Base-by-base conservation (phyloP, 768 basidiomycete genomes). In the Amanita pseudoporphyria region DNA sequence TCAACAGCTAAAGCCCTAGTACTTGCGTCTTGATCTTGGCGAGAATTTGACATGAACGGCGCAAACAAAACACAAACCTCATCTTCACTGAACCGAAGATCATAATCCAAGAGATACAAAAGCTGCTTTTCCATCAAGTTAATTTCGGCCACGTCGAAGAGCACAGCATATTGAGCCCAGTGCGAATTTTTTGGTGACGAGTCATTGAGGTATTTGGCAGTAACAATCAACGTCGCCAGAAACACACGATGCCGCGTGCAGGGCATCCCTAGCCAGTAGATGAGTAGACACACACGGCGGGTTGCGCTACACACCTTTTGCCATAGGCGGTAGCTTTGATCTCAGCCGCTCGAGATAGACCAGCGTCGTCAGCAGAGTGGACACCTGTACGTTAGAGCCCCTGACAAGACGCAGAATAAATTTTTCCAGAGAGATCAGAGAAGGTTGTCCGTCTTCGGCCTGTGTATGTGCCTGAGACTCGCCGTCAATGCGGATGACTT, bases 111-210 rank as follows among this genome's bases (percentile, higher is more conserved):
- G 52, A 98, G 73, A 64, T 78, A 85, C 47, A 99, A 81, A 24
- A 99, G 79, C 68, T 99, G 92, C 68, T 83, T 87, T 71, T 99
- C 95, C 95, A 98, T 98, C 53, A 94, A 74, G 66, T 94, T 96
- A 65, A 97, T 82, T 69, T 90, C 87, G 9, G 71, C 65, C 45
- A 81, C 68, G 61, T 87, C 81, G 69, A 90, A 94, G 55, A 87
- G 59, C 37, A 71, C 69, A 14, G 82, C 84, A 63, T 92, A 89
- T 42, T 69, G 68, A 49, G 84, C 78, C 95, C 95, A 99, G 71
- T 96, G 88, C 63, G 77, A 76, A 71, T 97, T 99, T 76, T 93
- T 95, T 3, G 90, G 90, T 39, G 86, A 85, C n/a, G 87, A 86
- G 66, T 94, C 91, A 66, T 99, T 96, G 61, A 97, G 81, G 66